phyloP scores from a whole-genome alignment of 2,329 filamentous ascomycete species.

The Alternaria triticimaculans region DNA sequence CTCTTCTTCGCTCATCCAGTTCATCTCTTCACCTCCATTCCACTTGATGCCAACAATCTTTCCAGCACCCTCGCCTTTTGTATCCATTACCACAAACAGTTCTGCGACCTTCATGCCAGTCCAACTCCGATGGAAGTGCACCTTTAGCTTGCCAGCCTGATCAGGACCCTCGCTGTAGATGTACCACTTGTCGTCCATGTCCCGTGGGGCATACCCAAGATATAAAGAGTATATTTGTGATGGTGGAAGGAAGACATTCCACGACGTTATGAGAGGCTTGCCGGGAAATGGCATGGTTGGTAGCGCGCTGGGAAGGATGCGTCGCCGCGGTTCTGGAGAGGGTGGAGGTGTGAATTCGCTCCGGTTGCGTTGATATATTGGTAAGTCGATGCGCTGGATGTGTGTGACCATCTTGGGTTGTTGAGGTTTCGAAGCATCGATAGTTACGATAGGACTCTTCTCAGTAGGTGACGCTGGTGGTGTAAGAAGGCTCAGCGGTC shows the following conservation, averaged over 20 bases:
- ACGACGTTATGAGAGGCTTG: slow-evolving; percentile 27
- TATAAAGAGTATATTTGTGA: slow-evolving; percentile 39
- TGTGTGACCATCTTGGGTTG: slow-evolving; percentile 8
- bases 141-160: slow-evolving; percentile 41
- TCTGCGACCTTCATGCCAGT: slow-evolving; percentile 44
- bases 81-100: slow-evolving; percentile 44
- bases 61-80: slow-evolving; percentile 43
- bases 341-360: background rate
- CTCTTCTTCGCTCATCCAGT: slow-evolving; percentile 36
- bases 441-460: slow-evolving; percentile 4
- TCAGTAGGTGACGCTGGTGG: slow-evolving; percentile 14
- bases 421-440: slow-evolving; percentile 3
- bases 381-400: slow-evolving; percentile 14
- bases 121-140: slow-evolving; percentile 44
- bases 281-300: slow-evolving; percentile 28
- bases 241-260: slow-evolving; percentile 44
- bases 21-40: slow-evolving; percentile 36
- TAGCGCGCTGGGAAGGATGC: slow-evolving; percentile 22
- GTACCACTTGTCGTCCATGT: slow-evolving; percentile 42
- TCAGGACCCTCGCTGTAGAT: slow-evolving; percentile 45
- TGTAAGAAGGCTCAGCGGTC: slow-evolving; percentile 11
- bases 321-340: slow-evolving; percentile 7
- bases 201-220: slow-evolving; percentile 32
- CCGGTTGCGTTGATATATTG: slow-evolving; percentile 2
- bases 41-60: slow-evolving; percentile 47